A percentile compares a stretch with the other conserved stretches of the same genome.
Conservation (phyloP, 768 basidiomycete species). For the Tylopilus intermedius region DNA sequence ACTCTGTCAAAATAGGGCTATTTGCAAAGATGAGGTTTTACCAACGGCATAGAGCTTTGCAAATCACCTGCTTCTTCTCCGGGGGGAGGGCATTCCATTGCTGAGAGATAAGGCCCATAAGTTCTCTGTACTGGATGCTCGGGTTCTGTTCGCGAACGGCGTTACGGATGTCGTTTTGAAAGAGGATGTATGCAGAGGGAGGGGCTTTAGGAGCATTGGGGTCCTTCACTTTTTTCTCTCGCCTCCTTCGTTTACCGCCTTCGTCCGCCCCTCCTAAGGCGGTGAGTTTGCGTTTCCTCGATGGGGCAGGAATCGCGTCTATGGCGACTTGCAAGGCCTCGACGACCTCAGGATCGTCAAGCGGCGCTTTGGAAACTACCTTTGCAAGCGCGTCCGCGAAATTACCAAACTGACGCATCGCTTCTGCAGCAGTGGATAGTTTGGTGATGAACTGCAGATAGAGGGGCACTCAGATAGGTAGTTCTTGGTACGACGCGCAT, state of each 20-base stretch:
- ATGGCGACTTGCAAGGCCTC: constrained; percentile 27
- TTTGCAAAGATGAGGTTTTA: neutral
- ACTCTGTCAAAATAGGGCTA: constrained; percentile 39
- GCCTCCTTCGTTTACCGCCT: constrained; percentile 32
- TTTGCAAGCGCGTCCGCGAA: constrained; percentile 58
- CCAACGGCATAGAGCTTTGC: neutral
- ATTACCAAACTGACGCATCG: constrained; percentile 59
- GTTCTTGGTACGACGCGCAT: constrained; percentile 7
- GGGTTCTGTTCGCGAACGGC: constrained; percentile 65
- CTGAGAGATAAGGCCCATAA: constrained; percentile 65
- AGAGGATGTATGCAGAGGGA: constrained; percentile 87
- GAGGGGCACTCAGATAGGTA: constrained; percentile 20
- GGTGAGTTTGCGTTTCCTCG: constrained; percentile 51
- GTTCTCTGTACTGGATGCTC: constrained; percentile 60
- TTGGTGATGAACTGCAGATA: constrained; percentile 48
- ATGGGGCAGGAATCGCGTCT: constrained; percentile 28
- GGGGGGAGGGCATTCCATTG: constrained; percentile 67
- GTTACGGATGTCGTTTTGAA: constrained; percentile 86
- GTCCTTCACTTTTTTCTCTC: constrained; percentile 67
- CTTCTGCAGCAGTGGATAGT: constrained; percentile 52
- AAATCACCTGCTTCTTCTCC: constrained; percentile 70
- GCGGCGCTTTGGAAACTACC: constrained; percentile 38
- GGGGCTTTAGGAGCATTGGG: constrained; percentile 95
- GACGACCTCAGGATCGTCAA: constrained; percentile 29
- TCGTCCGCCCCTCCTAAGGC: constrained; percentile 32